Conservation (phyloP, 139 green algal species). For the Raphidocelis subcapitata region DNA sequence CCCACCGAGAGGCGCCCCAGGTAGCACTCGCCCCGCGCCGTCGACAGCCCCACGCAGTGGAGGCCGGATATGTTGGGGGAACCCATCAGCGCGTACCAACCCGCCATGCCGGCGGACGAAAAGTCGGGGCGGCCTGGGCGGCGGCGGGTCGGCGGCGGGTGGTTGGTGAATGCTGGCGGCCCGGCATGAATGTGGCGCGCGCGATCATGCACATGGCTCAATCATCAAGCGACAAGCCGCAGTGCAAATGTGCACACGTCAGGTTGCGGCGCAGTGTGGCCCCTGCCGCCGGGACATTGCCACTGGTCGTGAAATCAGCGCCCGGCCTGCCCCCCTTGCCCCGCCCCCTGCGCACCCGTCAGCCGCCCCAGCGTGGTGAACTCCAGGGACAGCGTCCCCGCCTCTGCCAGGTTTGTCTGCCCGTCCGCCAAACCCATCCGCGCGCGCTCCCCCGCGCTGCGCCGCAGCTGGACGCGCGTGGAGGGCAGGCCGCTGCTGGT, state of each 20-base stretch:
- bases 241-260: too few relatives aligned
- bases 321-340: too few relatives aligned
- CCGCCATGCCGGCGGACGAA: slow-evolving; percentile 31
- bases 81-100: slow-evolving; percentile 35
- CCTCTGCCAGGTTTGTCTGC: slow-evolving; percentile 68
- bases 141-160: not conserved
- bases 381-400: slow-evolving; percentile 78
- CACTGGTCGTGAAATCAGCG: too few relatives aligned
- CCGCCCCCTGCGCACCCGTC: slow-evolving; percentile 39
- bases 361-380: slow-evolving; percentile 53
- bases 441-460: not conserved
- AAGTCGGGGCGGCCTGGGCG: slow-evolving; percentile 32
- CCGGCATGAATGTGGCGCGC: too few relatives aligned
- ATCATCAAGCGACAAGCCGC: too few relatives aligned
- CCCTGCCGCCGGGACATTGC: too few relatives aligned
- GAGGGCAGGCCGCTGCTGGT: slow-evolving; percentile 63
- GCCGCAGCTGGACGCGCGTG: slow-evolving; percentile 9
- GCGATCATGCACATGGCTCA: too few relatives aligned
- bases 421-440: not conserved
- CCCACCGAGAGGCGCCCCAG: slow-evolving; percentile 26
- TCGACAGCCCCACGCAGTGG: slow-evolving; percentile 64
- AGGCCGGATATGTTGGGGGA: slow-evolving; percentile 49
- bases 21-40: slow-evolving; percentile 33
- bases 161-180: too few relatives aligned
- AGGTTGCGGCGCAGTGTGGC: too few relatives aligned